Evolutionary conservation across 2,329 filamentous ascomycete species (phyloP), one percentile per base, ranked within the genome.

Genomic region (Purpureocillium takamizusanense): DNA sequence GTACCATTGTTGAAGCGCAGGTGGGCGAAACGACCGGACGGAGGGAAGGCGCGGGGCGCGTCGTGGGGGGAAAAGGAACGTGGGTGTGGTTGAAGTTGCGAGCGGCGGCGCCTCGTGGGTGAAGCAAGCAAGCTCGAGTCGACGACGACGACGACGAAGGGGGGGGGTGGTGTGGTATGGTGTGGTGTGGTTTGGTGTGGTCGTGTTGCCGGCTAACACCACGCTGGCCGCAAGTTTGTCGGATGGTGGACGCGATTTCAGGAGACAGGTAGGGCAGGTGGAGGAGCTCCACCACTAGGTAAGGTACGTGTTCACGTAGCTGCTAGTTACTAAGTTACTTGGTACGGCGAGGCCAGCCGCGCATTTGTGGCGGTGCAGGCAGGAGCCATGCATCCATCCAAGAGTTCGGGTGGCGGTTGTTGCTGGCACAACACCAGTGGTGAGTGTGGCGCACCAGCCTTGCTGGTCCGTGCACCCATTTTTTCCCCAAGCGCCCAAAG

Each of bases 1-100:
- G 35, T 47, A 57, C 56, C 56, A 60, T 57, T 57, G 48, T 56
- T 39, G 43, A 48, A 40, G 38, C 34, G 31, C 40, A 39, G 33
- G 36, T 31, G 33, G 40, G 40, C 36, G 40, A 34, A 36, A 42
- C 33, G 40, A 32, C 36, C 36, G 36, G 36, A 28, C 28, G 17
- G 28, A 17, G 15, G 23, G n/a, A 18, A n/a, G 34, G 7, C n/a
- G n/a, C n/a, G n/a, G n/a, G n/a, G n/a, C n/a, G n/a, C n/a, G n/a
- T n/a, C n/a, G n/a, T n/a, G 7, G 25, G 8, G 10, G 5, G 18
- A 23, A 36, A 42, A 42, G 40, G 42, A 44, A 25, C 30, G 42
- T 37, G 39, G 16, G 12, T 23, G 42, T 37, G 39, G 16, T 13
- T 23, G 28, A 17, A 32, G 30, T 14, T 15, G 35, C n/a, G 33